These are phyloP conservation scores for Isatis lusitanica DNA, from an alignment of 441 rosid genomes.

Conservation along the genomic window DNA sequence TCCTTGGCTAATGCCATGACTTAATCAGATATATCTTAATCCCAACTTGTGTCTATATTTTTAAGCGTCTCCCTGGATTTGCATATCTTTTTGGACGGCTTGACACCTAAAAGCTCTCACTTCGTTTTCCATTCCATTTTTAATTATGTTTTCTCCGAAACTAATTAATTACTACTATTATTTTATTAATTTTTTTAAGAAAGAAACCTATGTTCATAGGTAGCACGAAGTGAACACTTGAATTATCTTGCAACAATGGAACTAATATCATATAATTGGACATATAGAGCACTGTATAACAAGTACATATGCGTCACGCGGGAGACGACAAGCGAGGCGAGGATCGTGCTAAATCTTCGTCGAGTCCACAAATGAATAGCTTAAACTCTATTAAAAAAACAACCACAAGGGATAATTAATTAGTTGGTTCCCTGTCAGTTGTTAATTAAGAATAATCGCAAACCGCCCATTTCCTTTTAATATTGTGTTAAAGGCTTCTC, in stretches of 20 bases:
- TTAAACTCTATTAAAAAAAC: not conserved
- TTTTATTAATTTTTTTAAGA: not conserved
- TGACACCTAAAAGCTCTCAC: constrained; percentile 16
- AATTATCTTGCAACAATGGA: not conserved
- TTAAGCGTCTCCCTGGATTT: constrained; percentile 14
- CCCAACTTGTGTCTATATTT: constrained; percentile 25
- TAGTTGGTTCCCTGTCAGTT: constrained; percentile 35
- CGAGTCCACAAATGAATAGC: constrained; percentile 11
- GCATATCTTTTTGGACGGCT: constrained; percentile 27
- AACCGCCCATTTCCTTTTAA: constrained; percentile 33
- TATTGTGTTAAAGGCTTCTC: constrained; percentile 24
- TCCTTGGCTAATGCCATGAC: constrained; percentile 24
- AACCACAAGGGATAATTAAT: constrained; percentile 9
- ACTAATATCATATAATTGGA: not conserved
- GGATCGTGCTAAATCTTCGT: constrained; percentile 31
- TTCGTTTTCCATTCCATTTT: not conserved
- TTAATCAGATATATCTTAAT: constrained; percentile 15
- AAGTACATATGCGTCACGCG: constrained; percentile 17
- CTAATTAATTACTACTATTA: no score
- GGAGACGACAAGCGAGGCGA: constrained; percentile 30
- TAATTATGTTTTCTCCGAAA: no score
- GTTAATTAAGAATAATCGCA: constrained; percentile 27
- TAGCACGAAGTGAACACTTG: constrained; percentile 5
- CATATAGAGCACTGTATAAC: not conserved
- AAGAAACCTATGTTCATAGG: not conserved